Conservation (phyloP, 768 basidiomycete species). For the Cystobasidium tubakii region DNA sequence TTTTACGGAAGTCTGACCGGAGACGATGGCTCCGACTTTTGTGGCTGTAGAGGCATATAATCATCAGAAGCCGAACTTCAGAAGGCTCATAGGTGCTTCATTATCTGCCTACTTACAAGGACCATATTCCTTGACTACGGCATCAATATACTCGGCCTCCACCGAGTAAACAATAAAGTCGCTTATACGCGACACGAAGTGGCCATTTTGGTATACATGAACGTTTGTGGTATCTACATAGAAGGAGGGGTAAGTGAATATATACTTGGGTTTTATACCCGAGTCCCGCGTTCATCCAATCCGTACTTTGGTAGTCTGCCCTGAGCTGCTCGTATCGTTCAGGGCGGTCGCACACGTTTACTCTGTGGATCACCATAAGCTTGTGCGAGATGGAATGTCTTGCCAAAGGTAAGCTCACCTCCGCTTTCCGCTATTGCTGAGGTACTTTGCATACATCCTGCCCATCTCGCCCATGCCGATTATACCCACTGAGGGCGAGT, state of each 20-base stretch:
- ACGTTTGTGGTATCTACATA: constrained; percentile 52
- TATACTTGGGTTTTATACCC: neutral
- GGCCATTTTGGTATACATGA: constrained; percentile 68
- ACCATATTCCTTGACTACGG: constrained; percentile 79
- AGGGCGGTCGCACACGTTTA: constrained; percentile 81
- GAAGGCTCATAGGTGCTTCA: neutral
- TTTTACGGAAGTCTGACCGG: constrained; percentile 95
- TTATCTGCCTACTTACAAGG: constrained; percentile 62
- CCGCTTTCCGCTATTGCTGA: constrained; percentile 76
- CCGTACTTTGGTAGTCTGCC: constrained; percentile 59
- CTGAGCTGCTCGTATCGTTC: constrained; percentile 63
- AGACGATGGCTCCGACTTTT: constrained; percentile 81
- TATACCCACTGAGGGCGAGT: constrained; percentile 18
- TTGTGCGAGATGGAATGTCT: neutral
- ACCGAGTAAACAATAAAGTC: constrained; percentile 95
- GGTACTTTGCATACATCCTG: constrained; percentile 75
- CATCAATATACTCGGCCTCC: constrained; percentile 77
- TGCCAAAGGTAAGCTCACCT: constrained; percentile 55
- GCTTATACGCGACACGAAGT: constrained; percentile 76
- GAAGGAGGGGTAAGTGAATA: neutral
- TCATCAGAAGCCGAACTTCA: neutral
- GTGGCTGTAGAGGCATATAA: constrained; percentile 58
- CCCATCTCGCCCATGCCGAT: constrained; percentile 96
- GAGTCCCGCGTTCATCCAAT: neutral
- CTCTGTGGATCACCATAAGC: constrained; percentile 54